A percentile compares a stretch with the other conserved stretches of the same genome.
Conservation (phyloP, 345 rosid genomes). For the Cardamine occulta region DNA sequence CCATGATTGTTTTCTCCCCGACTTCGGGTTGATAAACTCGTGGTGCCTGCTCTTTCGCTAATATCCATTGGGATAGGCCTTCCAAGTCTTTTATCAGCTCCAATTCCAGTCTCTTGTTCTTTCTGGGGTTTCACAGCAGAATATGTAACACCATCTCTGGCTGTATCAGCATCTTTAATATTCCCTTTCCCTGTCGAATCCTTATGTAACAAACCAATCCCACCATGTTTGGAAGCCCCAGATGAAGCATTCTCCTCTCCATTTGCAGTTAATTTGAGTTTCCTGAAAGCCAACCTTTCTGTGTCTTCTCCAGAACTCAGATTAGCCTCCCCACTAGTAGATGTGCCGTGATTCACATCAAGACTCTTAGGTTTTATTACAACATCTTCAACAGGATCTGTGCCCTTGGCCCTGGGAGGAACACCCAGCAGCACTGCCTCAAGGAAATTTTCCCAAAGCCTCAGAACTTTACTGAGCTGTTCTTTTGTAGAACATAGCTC, state of each 20-base stretch:
- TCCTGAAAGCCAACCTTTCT: slow-evolving; percentile 46
- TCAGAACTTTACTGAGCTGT: slow-evolving; percentile 80
- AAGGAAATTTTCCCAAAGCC: slow-evolving; percentile 84
- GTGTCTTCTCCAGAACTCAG: slow-evolving; percentile 53
- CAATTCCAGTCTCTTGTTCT: slow-evolving; percentile 51
- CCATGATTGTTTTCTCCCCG: slow-evolving; percentile 54
- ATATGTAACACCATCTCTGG: slow-evolving; percentile 45
- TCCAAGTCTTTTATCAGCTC: slow-evolving; percentile 50
- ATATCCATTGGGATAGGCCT: slow-evolving; percentile 31
- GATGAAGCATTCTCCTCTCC: slow-evolving; percentile 56
- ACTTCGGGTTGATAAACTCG: slow-evolving; percentile 42
- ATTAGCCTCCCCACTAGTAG: slow-evolving; percentile 55
- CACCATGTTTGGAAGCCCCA: slow-evolving; percentile 48
- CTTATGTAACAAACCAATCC: slow-evolving; percentile 51
- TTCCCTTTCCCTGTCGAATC: slow-evolving; percentile 51
- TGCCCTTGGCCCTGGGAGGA: slow-evolving; percentile 53
- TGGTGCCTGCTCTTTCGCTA: slow-evolving; percentile 45
- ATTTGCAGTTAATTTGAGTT: slow-evolving; percentile 47
- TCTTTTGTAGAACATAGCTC: slow-evolving; percentile 94
- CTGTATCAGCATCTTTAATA: slow-evolving; percentile 44
- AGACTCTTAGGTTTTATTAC: slow-evolving; percentile 42
- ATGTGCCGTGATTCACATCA: slow-evolving; percentile 41
- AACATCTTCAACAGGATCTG: slow-evolving; percentile 52
- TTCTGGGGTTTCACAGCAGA: slow-evolving; percentile 46
- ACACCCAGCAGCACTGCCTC: slow-evolving; percentile 78